Percentiles rank a stretch among this genome's conserved stretches.
Conservation (phyloP, 2,329 filamentous ascomycete species). For the Talaromyces sp. region DNA sequence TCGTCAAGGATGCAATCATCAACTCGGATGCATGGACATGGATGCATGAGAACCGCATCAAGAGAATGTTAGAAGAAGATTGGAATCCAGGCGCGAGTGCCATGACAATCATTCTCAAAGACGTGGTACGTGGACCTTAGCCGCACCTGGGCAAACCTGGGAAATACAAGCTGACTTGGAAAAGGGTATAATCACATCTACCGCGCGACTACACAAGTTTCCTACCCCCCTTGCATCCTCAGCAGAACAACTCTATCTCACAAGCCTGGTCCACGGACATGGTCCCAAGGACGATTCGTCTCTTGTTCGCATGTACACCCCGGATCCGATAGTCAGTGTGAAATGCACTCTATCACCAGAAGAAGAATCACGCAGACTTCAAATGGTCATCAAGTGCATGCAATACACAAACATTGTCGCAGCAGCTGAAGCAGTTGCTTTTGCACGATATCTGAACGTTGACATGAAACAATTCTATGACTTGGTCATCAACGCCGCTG, state of each 20-base stretch:
- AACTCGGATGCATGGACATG: constrained; percentile 52
- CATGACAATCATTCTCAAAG: constrained; percentile 57
- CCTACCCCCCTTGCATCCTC: constrained; percentile 56
- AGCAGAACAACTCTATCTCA: constrained; percentile 62
- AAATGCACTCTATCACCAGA: constrained; percentile 28
- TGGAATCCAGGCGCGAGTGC: constrained; percentile 55
- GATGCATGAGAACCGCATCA: constrained; percentile 58
- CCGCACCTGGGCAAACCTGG: neutral
- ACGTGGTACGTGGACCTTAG: constrained; percentile 36
- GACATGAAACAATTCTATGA: constrained; percentile 43
- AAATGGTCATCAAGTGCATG: constrained; percentile 42
- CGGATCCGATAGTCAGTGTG: constrained; percentile 38
- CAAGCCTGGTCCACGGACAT: constrained; percentile 55
- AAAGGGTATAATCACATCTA: constrained; percentile 61
- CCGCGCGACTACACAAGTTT: constrained; percentile 55
- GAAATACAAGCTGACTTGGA: neutral
- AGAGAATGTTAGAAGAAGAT: constrained; percentile 50
- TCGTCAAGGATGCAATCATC: constrained; percentile 43
- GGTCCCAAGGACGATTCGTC: constrained; percentile 52
- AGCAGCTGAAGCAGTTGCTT: constrained; percentile 45
- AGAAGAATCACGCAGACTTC: constrained; percentile 31
- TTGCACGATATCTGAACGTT: constrained; percentile 43
- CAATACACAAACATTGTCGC: constrained; percentile 47
- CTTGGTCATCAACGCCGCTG: constrained; percentile 46
- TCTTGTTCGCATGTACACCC: constrained; percentile 51